A percentile compares a stretch with the other conserved stretches of the same genome.
Evolutionary conservation across 1,284 basidiomycete genomes (phyloP).

Genomic region (Calocybe gambosa): DNA sequence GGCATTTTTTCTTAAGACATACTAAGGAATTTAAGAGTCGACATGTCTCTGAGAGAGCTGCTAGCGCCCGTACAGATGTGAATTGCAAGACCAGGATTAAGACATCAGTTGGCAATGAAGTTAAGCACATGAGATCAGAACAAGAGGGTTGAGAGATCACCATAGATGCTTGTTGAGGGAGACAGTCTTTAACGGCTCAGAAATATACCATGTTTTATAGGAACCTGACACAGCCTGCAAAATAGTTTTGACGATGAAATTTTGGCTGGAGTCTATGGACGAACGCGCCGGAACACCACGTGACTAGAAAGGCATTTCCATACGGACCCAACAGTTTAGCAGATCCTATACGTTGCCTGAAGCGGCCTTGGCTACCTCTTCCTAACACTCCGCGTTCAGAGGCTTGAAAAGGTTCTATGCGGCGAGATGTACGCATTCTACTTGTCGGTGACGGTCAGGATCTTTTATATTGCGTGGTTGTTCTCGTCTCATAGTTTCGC

Average conservation of each 20-base stretch:
- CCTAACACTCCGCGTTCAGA: slow-evolving; percentile 6
- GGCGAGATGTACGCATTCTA: slow-evolving; percentile 87
- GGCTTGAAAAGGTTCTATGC: slow-evolving; percentile 42
- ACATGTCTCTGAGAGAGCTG: slow-evolving; percentile 42
- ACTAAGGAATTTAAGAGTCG: slow-evolving; percentile 42
- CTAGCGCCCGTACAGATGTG: slow-evolving; percentile 40
- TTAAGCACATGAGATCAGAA: slow-evolving; percentile 16
- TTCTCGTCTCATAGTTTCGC: slow-evolving; percentile 13
- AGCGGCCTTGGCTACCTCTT: slow-evolving; percentile 2
- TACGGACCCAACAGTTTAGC: slow-evolving; percentile 9
- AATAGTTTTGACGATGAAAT: not conserved
- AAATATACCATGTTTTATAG: not conserved
- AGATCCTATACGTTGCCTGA: not conserved
- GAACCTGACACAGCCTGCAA: not conserved
- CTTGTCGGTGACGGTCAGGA: slow-evolving; percentile 83
- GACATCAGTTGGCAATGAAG: slow-evolving; percentile 51
- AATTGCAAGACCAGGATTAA: slow-evolving; percentile 47
- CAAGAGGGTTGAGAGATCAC: not conserved
- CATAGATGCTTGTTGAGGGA: not conserved
- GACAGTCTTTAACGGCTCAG: not conserved
- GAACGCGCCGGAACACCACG: slow-evolving; percentile 11
- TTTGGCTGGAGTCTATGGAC: not conserved
- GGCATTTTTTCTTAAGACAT: too few species aligned
- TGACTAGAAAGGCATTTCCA: slow-evolving; percentile 9
- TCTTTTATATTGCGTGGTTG: slow-evolving; percentile 8